Evolutionary conservation across 306 rosid genomes (phyloP).

Genomic region (cucumber (Cucumis sativus)): Cucumber_9930_V3 NC_026659.2:13093501-13094000

Average conservation of each 20-base stretch:
- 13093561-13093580: not conserved
- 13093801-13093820: no score
- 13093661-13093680: constrained; percentile 97
- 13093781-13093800: not conserved
- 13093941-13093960: no score
- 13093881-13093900: no score
- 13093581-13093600: not conserved
- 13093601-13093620: not conserved
- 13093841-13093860: no score
- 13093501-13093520: no score
- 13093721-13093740: constrained; percentile 74
- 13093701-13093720: constrained; percentile 50
- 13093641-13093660: constrained; percentile 68
- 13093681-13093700: constrained; percentile 99
- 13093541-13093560: not conserved
- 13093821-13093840: no score
- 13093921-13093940: no score
- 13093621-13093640: constrained; percentile 16
- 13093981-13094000: no score
- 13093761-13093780: constrained; percentile 8
- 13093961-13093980: no score
- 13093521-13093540: no score
- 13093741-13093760: constrained; percentile 10
- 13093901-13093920: no score
- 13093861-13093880: no score